Conservation (phyloP, 257 asterid genomes). For the Ballota nigra region DNA sequence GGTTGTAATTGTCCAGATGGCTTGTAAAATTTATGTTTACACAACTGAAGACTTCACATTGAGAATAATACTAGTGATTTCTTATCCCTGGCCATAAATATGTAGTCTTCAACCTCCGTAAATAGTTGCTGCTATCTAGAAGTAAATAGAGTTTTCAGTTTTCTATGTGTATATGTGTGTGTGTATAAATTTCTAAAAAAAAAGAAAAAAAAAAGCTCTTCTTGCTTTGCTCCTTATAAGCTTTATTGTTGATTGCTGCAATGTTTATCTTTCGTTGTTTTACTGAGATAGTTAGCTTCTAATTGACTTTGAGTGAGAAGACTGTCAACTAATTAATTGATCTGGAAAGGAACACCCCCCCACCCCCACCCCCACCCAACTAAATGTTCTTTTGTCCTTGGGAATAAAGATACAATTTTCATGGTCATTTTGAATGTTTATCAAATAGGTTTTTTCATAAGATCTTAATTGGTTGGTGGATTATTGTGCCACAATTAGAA, state of each 20-base stretch:
- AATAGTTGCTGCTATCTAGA: not conserved
- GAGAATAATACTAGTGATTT: not conserved
- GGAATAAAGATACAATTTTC: not conserved
- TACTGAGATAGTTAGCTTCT: not conserved
- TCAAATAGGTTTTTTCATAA: not conserved
- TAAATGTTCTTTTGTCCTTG: not conserved
- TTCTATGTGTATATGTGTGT: not conserved
- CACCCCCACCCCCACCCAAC: too few relatives aligned
- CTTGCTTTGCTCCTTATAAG: not conserved
- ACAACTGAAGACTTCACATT: not conserved
- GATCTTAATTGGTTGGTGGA: slow-evolving; percentile 11
- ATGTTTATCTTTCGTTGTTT: not conserved
- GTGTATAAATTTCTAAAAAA: not conserved
- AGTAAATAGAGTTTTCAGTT: not conserved
- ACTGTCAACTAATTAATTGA: too few relatives aligned
- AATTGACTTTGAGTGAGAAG: too few relatives aligned
- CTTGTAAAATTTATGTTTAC: not conserved
- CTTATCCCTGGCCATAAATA: not conserved
- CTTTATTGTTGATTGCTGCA: not conserved
- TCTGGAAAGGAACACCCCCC: too few relatives aligned
- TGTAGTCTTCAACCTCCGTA: not conserved
- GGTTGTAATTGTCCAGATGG: not conserved
- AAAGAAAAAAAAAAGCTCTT: not conserved
- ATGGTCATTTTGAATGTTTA: not conserved
- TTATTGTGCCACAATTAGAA: slow-evolving; percentile 1